Percentiles rank a stretch among this genome's conserved stretches.
These are phyloP conservation scores for Talaromyces ruber DNA, from an alignment of 495 filamentous ascomycete species.

Conservation along the genomic window DNA sequence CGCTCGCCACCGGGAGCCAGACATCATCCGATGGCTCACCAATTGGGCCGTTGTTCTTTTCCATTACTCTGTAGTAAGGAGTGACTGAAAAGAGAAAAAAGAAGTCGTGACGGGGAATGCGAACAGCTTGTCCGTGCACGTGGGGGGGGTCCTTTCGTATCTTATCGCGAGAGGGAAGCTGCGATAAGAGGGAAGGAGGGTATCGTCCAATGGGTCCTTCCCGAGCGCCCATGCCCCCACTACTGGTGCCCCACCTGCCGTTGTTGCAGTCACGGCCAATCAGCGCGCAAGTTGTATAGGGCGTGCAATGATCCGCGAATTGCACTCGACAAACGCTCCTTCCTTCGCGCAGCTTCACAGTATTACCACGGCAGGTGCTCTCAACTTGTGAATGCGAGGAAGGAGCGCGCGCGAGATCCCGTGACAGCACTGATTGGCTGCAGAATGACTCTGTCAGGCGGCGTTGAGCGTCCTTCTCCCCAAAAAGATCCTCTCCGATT, in stretches of 20 bases:
- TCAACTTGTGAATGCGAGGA: background rate
- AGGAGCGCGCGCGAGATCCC: background rate
- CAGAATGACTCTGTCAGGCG: background rate
- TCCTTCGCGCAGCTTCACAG: background rate
- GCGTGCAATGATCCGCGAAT: slow-evolving; percentile 1
- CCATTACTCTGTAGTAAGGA: background rate
- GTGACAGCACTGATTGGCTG: background rate
- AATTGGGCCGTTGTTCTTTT: background rate
- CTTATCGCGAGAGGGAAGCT: too few relatives aligned
- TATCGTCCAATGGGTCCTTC: slow-evolving; percentile 2
- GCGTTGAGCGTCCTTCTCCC: background rate
- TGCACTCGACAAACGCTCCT: slow-evolving; percentile 2
- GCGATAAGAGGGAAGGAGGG: too few relatives aligned
- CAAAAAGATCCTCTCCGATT: background rate
- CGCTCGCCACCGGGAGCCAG: too few relatives aligned
- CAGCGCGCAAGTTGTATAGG: background rate
- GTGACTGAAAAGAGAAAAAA: background rate
- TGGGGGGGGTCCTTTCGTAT: background rate
- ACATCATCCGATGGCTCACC: background rate
- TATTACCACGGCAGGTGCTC: slow-evolving; percentile 2
- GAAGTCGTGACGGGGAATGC: background rate
- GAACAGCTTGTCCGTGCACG: background rate
- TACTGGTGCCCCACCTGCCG: background rate
- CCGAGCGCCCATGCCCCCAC: background rate
- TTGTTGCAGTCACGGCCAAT: background rate